Evolutionary conservation across 2,329 filamentous ascomycete genomes (phyloP).

Genomic region (Microcyclosporella mali): DNA sequence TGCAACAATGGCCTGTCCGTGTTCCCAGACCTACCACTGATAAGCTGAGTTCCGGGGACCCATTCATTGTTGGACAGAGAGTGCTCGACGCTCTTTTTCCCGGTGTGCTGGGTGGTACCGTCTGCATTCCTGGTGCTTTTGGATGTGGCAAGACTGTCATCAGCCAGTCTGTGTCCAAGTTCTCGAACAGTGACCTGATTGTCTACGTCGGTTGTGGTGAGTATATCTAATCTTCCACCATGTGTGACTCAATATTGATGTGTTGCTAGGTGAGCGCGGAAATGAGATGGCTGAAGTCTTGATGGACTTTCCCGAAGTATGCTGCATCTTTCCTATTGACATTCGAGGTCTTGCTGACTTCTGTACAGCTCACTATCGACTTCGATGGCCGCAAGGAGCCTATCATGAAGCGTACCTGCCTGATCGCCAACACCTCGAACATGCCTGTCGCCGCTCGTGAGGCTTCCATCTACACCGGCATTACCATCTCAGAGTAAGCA

Average conservation of each 20-base stretch:
- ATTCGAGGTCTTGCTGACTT: not conserved
- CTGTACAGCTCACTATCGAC: slow-evolving; percentile 71
- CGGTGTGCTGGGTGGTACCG: slow-evolving; percentile 91
- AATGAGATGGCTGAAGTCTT: slow-evolving; percentile 99
- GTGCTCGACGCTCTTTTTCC: slow-evolving; percentile 96
- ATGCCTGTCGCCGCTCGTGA: slow-evolving; percentile 99
- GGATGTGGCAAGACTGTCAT: slow-evolving; percentile 99
- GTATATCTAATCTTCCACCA: not conserved
- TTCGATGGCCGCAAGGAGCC: slow-evolving; percentile 92
- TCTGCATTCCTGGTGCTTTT: slow-evolving; percentile 96
- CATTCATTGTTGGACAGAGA: slow-evolving; percentile 93
- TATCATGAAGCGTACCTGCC: slow-evolving; percentile 98
- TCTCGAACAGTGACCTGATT: slow-evolving; percentile 98
- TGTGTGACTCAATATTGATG: not conserved
- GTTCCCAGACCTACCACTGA: slow-evolving; percentile 88
- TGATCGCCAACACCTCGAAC: slow-evolving; percentile 99
- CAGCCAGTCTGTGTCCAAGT: slow-evolving; percentile 96
- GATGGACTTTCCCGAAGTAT: slow-evolving; percentile 93
- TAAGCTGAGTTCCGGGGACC: slow-evolving; percentile 80
- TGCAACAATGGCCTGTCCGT: slow-evolving; percentile 98
- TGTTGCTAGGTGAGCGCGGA: slow-evolving; percentile 66
- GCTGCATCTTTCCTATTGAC: slow-evolving; percentile 5
- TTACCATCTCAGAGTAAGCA: slow-evolving; percentile 81
- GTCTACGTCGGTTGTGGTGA: slow-evolving; percentile 75
- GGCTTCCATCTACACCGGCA: slow-evolving; percentile 93